phyloP scores from a whole-genome alignment of 2,329 filamentous ascomycete species.

The Aspergillus quadricinctus region DNA sequence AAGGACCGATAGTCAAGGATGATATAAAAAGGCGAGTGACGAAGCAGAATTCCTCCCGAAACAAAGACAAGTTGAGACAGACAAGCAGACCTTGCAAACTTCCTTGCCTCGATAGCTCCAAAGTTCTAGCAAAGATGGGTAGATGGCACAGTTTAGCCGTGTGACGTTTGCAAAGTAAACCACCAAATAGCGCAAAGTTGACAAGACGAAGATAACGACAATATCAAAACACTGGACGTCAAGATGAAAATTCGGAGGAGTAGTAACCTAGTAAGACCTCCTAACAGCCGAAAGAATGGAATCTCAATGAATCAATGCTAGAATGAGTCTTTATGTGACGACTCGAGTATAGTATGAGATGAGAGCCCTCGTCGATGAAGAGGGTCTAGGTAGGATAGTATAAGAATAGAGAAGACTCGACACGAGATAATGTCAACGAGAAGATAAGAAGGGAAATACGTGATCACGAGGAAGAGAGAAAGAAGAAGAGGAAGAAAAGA shows the following conservation, averaged over 20 bases:
- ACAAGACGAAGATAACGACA: neutral
- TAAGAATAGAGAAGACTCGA: neutral
- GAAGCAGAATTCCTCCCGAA: neutral
- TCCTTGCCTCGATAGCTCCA: neutral
- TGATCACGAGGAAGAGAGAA: constrained; percentile 10
- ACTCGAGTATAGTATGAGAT: neutral
- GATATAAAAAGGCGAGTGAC: neutral
- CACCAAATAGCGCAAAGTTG: neutral
- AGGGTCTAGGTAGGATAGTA: neutral
- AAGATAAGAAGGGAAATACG: constrained; percentile 3
- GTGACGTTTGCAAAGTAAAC: neutral
- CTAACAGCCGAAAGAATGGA: neutral
- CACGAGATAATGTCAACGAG: neutral
- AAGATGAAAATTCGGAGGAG: neutral
- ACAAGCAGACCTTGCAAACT: neutral
- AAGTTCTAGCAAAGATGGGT: neutral
- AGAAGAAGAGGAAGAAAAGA: constrained; percentile 6
- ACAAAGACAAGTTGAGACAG: neutral
- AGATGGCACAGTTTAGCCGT: neutral
- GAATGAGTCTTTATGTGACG: neutral
- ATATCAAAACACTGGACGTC: neutral
- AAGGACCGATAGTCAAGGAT: neutral
- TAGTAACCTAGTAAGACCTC: neutral
- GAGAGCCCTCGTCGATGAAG: neutral
- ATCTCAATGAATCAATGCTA: neutral